Base-by-base conservation (phyloP, 305 asterid genomes). In the Plantago coronopus region DNA sequence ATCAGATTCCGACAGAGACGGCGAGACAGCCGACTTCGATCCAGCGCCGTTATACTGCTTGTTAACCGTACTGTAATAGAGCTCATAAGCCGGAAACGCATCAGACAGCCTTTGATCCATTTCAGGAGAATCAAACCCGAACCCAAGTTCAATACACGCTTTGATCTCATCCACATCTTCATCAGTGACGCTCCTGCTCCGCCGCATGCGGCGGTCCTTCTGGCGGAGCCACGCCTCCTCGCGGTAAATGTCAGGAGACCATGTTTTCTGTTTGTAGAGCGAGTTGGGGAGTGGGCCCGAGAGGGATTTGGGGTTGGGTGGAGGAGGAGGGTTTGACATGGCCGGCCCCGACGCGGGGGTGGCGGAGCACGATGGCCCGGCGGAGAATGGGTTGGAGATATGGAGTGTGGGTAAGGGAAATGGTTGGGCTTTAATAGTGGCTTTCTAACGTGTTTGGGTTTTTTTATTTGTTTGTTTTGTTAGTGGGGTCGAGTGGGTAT, bases 71-170 rank as follows among this genome's bases (percentile, higher is more conserved):
- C 83, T 79, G 44, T 85, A 78, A 70, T 76, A 88, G 4, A 85
- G 82, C 48, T 78, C 91, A 38, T 85, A 85, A 1, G 91, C 94
- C 34, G 96, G 91, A 20, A 88, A 70, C 50, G 96, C 75, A 34
- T 83, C 83, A 38, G 82, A 81, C 60, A 85, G 59, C 4, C 91
- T 84, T 60, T 71, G 79, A 65, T 83, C 94, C 74, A 83, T 83
- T 40, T 79, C 83, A 2, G 84, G 89, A 0, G 94, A 86, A 65
- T 86, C 85, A 14, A 83, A 85, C 9, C 82, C 79, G 63, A 88
- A 88, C 1, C 94, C 96, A 14, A 88, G 81, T 54, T 88, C 91
- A 11, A 88, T 73, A 66, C 96, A 85, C 6, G 89, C 96, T 61
- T 77, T 83, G 42, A 88, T 74, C 58, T 88, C 94, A 22, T 85